These are phyloP conservation scores for Trichaptum fuscoviolaceum DNA, from an alignment of 768 basidiomycete genomes.

Conservation along the genomic window DNA sequence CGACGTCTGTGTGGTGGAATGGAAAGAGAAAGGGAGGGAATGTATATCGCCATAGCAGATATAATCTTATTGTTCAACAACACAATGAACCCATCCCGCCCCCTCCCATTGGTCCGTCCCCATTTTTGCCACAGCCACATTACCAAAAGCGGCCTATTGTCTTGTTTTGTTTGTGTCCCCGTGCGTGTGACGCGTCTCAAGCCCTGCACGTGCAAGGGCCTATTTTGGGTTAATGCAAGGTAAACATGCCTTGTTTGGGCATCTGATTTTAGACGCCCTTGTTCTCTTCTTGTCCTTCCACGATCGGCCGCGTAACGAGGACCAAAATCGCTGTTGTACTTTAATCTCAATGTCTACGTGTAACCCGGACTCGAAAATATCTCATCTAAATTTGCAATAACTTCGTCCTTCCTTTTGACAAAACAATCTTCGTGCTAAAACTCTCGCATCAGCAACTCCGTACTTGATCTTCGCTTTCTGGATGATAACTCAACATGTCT, in stretches of 20 bases:
- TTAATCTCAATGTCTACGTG: no score
- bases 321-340: no score
- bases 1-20: neutral
- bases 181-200: neutral
- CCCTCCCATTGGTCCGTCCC: neutral
- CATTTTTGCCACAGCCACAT: neutral
- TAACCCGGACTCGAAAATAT: no score
- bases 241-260: no score
- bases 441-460: no score
- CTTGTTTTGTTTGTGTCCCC: neutral
- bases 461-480: no score
- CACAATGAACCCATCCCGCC: neutral
- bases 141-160: constrained; percentile 1
- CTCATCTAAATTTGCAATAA: no score
- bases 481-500: no score
- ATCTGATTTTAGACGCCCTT: neutral
- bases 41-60: neutral
- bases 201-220: neutral
- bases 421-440: no score
- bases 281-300: neutral
- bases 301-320: no score
- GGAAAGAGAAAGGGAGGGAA: neutral
- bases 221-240: neutral
- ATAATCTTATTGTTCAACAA: constrained; percentile 1
- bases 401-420: no score